Percentiles rank a stretch among this genome's conserved stretches.
Evolutionary conservation across 2,329 filamentous ascomycete species (phyloP).

Genomic region (Elsinoe batatas): DNA sequence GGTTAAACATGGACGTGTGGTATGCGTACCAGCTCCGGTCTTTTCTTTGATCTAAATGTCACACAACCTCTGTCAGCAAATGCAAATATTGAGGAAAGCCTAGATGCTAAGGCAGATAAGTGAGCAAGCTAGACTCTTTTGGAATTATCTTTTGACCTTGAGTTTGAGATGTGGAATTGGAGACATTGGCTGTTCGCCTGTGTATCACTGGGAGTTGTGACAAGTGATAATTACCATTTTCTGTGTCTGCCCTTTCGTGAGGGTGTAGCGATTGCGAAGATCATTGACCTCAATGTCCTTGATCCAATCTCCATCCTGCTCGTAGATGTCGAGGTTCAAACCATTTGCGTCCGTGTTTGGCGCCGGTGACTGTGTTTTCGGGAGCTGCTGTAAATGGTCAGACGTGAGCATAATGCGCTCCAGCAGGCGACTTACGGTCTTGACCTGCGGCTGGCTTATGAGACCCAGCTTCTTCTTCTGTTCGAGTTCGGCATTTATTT

Average conservation of each 20-base stretch:
- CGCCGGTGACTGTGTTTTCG: constrained; percentile 25
- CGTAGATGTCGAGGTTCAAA: constrained; percentile 76
- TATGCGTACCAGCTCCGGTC: constrained; percentile 96
- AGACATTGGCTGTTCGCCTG: constrained; percentile 31
- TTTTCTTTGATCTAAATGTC: constrained; percentile 98
- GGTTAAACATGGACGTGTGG: constrained; percentile 33
- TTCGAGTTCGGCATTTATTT: constrained; percentile 39
- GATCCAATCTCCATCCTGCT: constrained; percentile 94
- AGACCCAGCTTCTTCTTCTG: constrained; percentile 54
- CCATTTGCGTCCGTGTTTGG: constrained; percentile 39
- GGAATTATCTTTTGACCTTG: constrained; percentile 19
- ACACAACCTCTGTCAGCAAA: constrained; percentile 86
- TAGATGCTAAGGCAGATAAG: constrained; percentile 31
- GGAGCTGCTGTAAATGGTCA: constrained; percentile 14
- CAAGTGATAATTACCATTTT: constrained; percentile 94
- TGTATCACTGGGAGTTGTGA: constrained; percentile 54
- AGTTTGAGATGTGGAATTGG: constrained; percentile 14
- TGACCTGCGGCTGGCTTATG: neutral
- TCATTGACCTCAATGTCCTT: constrained; percentile 99
- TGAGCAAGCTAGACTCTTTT: constrained; percentile 35
- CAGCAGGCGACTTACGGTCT: neutral
- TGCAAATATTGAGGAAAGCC: constrained; percentile 59
- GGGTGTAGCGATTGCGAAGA: constrained; percentile 86
- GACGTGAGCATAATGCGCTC: neutral
- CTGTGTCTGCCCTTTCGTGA: constrained; percentile 95